Conservation (phyloP, 768 basidiomycete genomes). For the Lanmaoa rubissima region DNA sequence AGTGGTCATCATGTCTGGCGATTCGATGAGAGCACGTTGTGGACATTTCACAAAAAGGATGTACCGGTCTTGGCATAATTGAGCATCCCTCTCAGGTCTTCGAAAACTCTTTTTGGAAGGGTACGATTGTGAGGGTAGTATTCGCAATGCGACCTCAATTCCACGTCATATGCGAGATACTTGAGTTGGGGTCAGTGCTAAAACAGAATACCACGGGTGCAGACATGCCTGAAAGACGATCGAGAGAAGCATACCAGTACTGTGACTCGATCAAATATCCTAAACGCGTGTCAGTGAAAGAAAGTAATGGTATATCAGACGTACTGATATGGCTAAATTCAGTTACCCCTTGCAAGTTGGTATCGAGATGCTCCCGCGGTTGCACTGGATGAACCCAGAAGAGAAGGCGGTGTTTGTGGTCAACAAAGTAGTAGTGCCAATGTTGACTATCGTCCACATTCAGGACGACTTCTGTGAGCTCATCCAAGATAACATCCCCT, state of each 20-base stretch:
- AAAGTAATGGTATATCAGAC: neutral
- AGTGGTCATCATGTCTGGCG: constrained; percentile 14
- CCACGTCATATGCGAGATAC: neutral
- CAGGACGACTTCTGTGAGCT: constrained; percentile 11
- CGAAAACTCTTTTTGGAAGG: constrained; percentile 4
- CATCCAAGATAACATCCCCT: neutral
- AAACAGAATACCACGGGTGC: neutral
- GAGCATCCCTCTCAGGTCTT: constrained; percentile 16
- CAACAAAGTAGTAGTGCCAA: constrained; percentile 21
- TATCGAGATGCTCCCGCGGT: neutral
- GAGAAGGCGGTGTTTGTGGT: constrained; percentile 15
- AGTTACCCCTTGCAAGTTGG: constrained; percentile 6
- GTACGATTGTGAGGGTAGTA: constrained; percentile 9
- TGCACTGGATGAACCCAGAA: constrained; percentile 12
- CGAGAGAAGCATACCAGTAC: constrained; percentile 12
- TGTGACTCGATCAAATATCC: constrained; percentile 11
- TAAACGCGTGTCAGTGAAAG: neutral
- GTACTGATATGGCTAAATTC: constrained; percentile 13
- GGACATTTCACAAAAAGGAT: neutral
- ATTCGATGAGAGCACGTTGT: neutral
- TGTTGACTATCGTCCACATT: neutral
- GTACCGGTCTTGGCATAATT: constrained; percentile 13
- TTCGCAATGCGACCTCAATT: constrained; percentile 17
- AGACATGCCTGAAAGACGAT: neutral
- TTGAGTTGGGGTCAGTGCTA: neutral